A percentile compares a stretch with the other conserved stretches of the same genome.
phyloP scores from a whole-genome alignment of 345 rosid species.

The Gossypium anomalum region DNA sequence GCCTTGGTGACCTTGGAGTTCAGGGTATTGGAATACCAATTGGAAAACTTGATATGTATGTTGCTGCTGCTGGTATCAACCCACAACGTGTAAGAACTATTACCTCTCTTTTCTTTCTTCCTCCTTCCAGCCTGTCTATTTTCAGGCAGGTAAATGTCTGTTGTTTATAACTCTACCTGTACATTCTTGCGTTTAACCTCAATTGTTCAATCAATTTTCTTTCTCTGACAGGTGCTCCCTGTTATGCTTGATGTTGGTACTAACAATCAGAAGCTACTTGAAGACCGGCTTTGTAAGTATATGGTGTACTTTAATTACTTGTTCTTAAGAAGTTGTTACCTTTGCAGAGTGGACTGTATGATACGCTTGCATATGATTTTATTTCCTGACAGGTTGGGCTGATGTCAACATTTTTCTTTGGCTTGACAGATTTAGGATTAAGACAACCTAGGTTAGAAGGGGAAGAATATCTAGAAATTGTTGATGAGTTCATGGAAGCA shows the following conservation, averaged over 20 bases:
- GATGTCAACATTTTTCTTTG: slow-evolving; percentile 18
- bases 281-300: slow-evolving; percentile 83
- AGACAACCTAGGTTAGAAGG: slow-evolving; percentile 94
- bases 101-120: background rate
- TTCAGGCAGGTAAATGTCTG: slow-evolving; percentile 1
- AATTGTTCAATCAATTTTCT: slow-evolving; percentile 13
- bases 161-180: background rate
- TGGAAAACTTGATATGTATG: slow-evolving; percentile 96
- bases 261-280: slow-evolving; percentile 83
- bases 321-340: background rate
- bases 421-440: slow-evolving; percentile 75
- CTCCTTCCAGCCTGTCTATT: background rate
- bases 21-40: slow-evolving; percentile 98
- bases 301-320: slow-evolving; percentile 6
- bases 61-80: slow-evolving; percentile 96
- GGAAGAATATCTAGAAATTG: slow-evolving; percentile 76
- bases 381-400: slow-evolving; percentile 9
- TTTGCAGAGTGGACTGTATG: slow-evolving; percentile 10
- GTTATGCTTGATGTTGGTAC: slow-evolving; percentile 96
- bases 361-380: slow-evolving; percentile 10
- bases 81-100: slow-evolving; percentile 73
- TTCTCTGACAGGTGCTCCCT: slow-evolving; percentile 65
- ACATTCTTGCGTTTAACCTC: slow-evolving; percentile 9
- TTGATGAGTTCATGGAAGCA: slow-evolving; percentile 99
- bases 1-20: slow-evolving; percentile 97